Base-by-base conservation (phyloP, 305 asterid species). In the Fraxinus sp. region DNA sequence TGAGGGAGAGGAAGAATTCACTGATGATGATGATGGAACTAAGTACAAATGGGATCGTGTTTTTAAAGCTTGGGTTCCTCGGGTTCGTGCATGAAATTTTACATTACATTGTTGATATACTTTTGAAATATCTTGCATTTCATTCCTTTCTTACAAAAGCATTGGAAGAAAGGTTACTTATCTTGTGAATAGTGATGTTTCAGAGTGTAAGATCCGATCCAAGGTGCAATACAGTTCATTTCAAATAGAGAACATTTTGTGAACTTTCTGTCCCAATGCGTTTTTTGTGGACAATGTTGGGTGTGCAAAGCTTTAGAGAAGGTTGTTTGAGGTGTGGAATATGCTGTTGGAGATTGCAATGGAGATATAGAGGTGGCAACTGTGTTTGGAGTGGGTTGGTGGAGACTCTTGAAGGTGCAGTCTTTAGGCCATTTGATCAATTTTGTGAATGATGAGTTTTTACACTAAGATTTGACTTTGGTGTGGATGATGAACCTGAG, bases 1-100 rank as follows among this genome's bases (percentile, higher is more conserved):
- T n/a, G 97, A 94, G 81, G 98, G 97, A 16, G 98, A 93, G 85
- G 93, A 91, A 57, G 98, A 96, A 85, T 96, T 96, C 79, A 91
- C 92, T 59, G 97, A 94, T 87, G 97, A 96, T 88, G 99, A 96
- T 86, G 97, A 28, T 28, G 30, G 98, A 77, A 94, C 98, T 75
- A 83, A 83, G 72, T 96, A 96, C 91, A 94, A 91, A 85, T 96
- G 99, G 99, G 97, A 93, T 83, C 89, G 89, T 77, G 85, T 78
- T 80, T 95, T 93, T 79, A 86, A 80, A 90, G 95, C 89, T 46
- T 92, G 98, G 99, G 97, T 92, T 82, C 99, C 99, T 83, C 98
- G 94, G 97, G 99, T 96, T 79, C 71, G 86, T 82, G 80, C 81
- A 79, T 68, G 37, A 68, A n/a, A 36, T 81, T 49, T 77, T 49